phyloP scores from a whole-genome alignment of 2,329 filamentous ascomycete species.

The Fusarium pininemorale region DNA sequence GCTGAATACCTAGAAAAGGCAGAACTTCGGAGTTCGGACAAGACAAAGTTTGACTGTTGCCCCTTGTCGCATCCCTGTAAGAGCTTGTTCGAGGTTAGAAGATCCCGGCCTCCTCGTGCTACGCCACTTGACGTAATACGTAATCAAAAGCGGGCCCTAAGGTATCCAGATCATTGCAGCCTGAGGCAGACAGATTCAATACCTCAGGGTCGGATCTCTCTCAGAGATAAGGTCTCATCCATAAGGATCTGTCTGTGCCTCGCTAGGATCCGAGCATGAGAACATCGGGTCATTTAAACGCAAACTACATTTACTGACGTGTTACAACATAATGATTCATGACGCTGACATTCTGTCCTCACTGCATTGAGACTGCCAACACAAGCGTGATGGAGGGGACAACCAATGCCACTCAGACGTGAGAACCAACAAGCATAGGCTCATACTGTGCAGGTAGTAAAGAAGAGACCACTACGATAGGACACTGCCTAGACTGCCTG shows the following conservation, averaged over 20 bases:
- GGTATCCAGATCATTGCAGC: not conserved
- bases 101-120: constrained; percentile 14
- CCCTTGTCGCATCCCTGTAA: constrained; percentile 5
- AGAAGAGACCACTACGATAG: not conserved
- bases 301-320: not conserved
- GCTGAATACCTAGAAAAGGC: not conserved
- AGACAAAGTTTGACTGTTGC: not conserved
- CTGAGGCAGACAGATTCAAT: constrained; percentile 9
- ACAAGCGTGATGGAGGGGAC: not conserved
- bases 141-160: constrained; percentile 17
- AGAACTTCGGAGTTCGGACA: not conserved
- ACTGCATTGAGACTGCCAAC: constrained; percentile 11
- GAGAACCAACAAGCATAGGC: constrained; percentile 1
- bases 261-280: not conserved
- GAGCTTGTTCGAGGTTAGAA: constrained; percentile 13
- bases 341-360: not conserved
- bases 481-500: no score
- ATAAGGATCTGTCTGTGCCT: not conserved
- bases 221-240: constrained; percentile 4
- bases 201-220: not conserved
- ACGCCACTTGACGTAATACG: constrained; percentile 40
- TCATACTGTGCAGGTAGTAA: not conserved
- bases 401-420: not conserved
- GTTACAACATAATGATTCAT: not conserved
- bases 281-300: not conserved